Evolutionary conservation across 257 asterid species (phyloP).

Genomic region (Fraxinus anomala): DNA sequence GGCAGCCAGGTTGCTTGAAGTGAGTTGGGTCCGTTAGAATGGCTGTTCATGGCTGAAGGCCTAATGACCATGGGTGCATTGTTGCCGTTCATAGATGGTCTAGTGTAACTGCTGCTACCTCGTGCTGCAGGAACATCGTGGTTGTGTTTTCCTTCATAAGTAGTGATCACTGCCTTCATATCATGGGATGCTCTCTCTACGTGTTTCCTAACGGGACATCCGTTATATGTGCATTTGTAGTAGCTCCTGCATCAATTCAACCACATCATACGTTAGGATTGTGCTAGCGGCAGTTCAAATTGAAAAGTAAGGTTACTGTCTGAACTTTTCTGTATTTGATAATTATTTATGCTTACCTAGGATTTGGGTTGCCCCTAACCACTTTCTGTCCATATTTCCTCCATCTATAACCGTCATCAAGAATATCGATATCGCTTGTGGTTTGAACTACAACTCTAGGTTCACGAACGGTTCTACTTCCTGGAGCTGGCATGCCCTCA

Average conservation of each 20-base stretch:
- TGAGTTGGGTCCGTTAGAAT: slow-evolving; percentile 23
- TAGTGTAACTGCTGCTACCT: slow-evolving; percentile 39
- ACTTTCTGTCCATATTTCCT: slow-evolving; percentile 63
- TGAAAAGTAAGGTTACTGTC: background rate
- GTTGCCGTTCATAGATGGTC: slow-evolving; percentile 28
- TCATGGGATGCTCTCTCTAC: slow-evolving; percentile 63
- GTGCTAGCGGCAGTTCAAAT: background rate
- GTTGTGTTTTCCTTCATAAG: slow-evolving; percentile 62
- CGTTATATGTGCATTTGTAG: slow-evolving; percentile 53
- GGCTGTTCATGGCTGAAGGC: slow-evolving; percentile 33
- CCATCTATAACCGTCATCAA: slow-evolving; percentile 63
- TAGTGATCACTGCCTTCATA: slow-evolving; percentile 53
- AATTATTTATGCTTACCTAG: slow-evolving; percentile 39
- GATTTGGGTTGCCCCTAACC: slow-evolving; percentile 58
- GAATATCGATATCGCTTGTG: slow-evolving; percentile 55
- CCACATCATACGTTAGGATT: background rate
- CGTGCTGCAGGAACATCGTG: slow-evolving; percentile 65
- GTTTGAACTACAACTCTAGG: slow-evolving; percentile 60
- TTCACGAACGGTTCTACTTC: slow-evolving; percentile 47
- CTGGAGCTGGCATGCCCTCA: slow-evolving; percentile 45
- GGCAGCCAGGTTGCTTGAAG: slow-evolving; percentile 27
- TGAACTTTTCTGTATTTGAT: background rate
- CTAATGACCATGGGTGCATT: slow-evolving; percentile 29
- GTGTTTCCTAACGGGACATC: slow-evolving; percentile 60
- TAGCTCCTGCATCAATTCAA: slow-evolving; percentile 41